Conservation (phyloP, 768 basidiomycete genomes). For the Pulveroboletus sp. region DNA sequence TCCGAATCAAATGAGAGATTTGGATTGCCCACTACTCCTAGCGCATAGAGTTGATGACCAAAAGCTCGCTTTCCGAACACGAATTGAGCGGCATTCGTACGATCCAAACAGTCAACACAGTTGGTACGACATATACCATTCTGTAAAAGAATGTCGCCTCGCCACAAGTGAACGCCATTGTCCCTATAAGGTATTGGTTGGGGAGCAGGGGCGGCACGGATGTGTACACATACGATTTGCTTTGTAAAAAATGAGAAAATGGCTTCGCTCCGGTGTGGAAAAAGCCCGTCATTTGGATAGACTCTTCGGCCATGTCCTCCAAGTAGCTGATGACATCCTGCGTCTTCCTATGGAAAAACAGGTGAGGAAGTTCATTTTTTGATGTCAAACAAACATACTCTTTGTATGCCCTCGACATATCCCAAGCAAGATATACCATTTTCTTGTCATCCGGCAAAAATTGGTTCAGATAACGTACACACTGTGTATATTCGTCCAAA, state of each 20-base stretch:
- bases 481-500: slow-evolving; percentile 86
- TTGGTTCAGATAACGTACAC: slow-evolving; percentile 90
- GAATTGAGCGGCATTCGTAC: slow-evolving; percentile 96
- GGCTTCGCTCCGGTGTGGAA: slow-evolving; percentile 94
- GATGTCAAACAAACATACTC: slow-evolving; percentile 49
- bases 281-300: slow-evolving; percentile 85
- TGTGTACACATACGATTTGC: slow-evolving; percentile 29
- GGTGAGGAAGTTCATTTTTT: neutral
- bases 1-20: slow-evolving; percentile 89
- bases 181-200: slow-evolving; percentile 21
- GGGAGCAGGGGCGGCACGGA: neutral
- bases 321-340: slow-evolving; percentile 94
- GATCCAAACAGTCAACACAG: slow-evolving; percentile 95
- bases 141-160: slow-evolving; percentile 72
- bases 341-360: slow-evolving; percentile 58
- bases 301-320: slow-evolving; percentile 92
- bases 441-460: slow-evolving; percentile 82
- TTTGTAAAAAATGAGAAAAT: slow-evolving; percentile 60
- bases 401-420: slow-evolving; percentile 93
- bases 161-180: slow-evolving; percentile 39
- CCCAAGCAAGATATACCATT: slow-evolving; percentile 93
- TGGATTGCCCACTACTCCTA: slow-evolving; percentile 83
- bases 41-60: slow-evolving; percentile 91
- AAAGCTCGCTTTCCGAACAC: slow-evolving; percentile 93
- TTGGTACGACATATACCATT: slow-evolving; percentile 91